phyloP scores from a whole-genome alignment of 2,329 filamentous ascomycete genomes.

The Amylocarpus encephaloides region DNA sequence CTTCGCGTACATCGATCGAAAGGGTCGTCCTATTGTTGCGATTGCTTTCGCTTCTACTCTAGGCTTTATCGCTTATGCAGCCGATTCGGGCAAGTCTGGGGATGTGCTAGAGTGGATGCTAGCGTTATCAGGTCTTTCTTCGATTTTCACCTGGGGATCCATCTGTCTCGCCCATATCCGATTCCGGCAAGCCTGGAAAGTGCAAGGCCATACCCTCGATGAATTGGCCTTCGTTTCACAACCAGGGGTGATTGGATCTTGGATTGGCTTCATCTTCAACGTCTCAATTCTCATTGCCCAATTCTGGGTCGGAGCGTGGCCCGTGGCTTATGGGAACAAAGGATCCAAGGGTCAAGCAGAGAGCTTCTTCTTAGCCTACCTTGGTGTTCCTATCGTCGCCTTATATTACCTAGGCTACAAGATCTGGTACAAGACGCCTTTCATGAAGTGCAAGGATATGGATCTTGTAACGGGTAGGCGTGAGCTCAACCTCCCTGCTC shows the following conservation, averaged over 20 bases:
- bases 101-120: slow-evolving; percentile 75
- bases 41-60: slow-evolving; percentile 61
- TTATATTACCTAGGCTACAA: slow-evolving; percentile 71
- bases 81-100: slow-evolving; percentile 48
- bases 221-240: slow-evolving; percentile 80
- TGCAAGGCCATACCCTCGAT: slow-evolving; percentile 60
- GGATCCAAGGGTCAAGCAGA: slow-evolving; percentile 43
- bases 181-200: slow-evolving; percentile 75
- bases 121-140: slow-evolving; percentile 65
- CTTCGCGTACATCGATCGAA: slow-evolving; percentile 74
- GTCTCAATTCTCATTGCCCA: slow-evolving; percentile 70
- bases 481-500: slow-evolving; percentile 72
- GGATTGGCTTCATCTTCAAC: slow-evolving; percentile 72
- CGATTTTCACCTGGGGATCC: slow-evolving; percentile 73
- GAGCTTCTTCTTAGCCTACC: slow-evolving; percentile 68
- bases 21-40: slow-evolving; percentile 70
- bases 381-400: slow-evolving; percentile 63
- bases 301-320: slow-evolving; percentile 81
- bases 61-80: slow-evolving; percentile 73
- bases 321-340: slow-evolving; percentile 51
- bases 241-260: slow-evolving; percentile 73
- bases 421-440: slow-evolving; percentile 60
- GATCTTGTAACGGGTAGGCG: slow-evolving; percentile 80
- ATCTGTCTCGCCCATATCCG: slow-evolving; percentile 91
- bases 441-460: slow-evolving; percentile 68